Base-by-base conservation (phyloP, 305 asterid species). In the Fraxinus dipetala region DNA sequence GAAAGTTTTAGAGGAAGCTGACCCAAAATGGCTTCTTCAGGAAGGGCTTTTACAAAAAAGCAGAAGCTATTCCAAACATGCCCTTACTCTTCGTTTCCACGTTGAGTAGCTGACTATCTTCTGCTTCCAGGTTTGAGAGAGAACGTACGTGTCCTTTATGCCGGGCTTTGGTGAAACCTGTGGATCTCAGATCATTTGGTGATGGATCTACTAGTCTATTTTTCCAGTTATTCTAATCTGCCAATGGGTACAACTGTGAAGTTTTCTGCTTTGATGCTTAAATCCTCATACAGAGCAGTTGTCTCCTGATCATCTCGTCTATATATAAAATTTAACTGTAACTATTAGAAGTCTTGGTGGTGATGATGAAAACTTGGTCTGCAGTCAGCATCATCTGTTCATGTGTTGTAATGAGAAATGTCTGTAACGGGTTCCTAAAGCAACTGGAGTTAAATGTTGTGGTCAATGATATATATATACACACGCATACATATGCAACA, bases 111-210 rank as follows among this genome's bases (percentile, higher is more conserved):
- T 63, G 40, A 16, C 31, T 80, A 16, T 70, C 31, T 82, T 83
- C 11, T 84, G 69, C 72, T 76, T 59, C 14, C 91, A 94, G 98
- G 98, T 94, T 94, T 77, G 98, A 94, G 89, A 91, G 98, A 85
- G 98, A 94, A 90, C 91, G 98, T 74, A 94, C 96, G 20, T 94
- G 98, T 82, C 98, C 97, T 34, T 85, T 94, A 78, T 94, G 98
- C 88, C 89, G 98, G 83, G 94, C 98, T 38, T 81, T 93, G 90
- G 97, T 93, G 86, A 92, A 87, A 89, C 86, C 93, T 74, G 91
- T 94, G n/a, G 97, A 91, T 80, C 93, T 94, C 59, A 88, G 89
- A 85, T 94, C 98, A 35, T 94, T 87, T 79, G 91, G 94, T 32
- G 98, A 94, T 82, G 97, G 96, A 84, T 90, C 98, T 51, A 94